Conservation (phyloP, 108 stramenopile species). For the Skeletonema costatum region DNA sequence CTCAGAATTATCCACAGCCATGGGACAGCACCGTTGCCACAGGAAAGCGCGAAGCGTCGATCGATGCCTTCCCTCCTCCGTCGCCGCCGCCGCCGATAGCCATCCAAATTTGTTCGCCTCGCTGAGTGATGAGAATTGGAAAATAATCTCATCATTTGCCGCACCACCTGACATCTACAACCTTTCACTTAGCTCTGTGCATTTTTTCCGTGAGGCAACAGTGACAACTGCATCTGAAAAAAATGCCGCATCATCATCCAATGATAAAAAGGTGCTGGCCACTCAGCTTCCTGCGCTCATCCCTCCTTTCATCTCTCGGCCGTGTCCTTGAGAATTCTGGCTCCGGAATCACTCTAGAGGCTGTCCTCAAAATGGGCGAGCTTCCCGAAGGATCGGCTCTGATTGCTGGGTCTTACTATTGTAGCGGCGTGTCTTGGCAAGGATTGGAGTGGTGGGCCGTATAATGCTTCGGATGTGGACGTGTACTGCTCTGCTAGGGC, state of each 20-base stretch:
- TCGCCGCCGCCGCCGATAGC: neutral
- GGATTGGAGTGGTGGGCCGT: neutral
- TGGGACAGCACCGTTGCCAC: neutral
- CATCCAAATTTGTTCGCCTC: slow-evolving; percentile 7
- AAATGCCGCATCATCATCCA: neutral
- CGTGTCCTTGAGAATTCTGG: slow-evolving; percentile 7
- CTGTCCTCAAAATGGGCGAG: slow-evolving; percentile 2
- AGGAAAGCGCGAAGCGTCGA: slow-evolving; percentile 14
- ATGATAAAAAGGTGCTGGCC: neutral
- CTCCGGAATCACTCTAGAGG: slow-evolving; percentile 15
- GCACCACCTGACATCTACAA: slow-evolving; percentile 18
- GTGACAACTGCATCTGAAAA: neutral
- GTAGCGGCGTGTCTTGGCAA: slow-evolving; percentile 16
- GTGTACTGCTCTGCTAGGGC: slow-evolving; percentile 25
- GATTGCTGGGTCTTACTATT: slow-evolving; percentile 35
- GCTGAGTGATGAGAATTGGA: slow-evolving; percentile 7
- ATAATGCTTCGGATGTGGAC: slow-evolving; percentile 14
- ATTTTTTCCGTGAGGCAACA: slow-evolving; percentile 10
- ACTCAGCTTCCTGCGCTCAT: slow-evolving; percentile 20
- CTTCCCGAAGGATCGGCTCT: slow-evolving; percentile 21
- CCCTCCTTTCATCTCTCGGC: slow-evolving; percentile 22
- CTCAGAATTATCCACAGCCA: neutral
- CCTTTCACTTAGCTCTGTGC: slow-evolving; percentile 10
- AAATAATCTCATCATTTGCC: neutral
- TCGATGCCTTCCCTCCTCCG: slow-evolving; percentile 4